Percentiles rank a stretch among this genome's conserved stretches.
Conservation (phyloP, 768 basidiomycete species). For the Cystobasidium onofrii region DNA sequence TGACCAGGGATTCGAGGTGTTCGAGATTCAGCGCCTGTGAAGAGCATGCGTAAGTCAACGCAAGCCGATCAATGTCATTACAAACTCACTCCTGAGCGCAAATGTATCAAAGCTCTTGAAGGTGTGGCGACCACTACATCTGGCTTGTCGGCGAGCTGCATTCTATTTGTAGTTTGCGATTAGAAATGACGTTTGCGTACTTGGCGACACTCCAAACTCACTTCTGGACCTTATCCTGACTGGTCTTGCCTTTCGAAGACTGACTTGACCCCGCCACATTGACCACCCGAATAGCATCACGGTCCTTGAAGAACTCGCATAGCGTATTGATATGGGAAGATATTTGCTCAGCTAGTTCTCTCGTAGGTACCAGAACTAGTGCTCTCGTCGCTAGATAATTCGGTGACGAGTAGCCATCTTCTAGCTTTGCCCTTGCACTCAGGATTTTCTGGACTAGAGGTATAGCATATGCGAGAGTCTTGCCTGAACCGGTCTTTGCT, state of each 20-base stretch:
- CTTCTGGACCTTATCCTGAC: constrained; percentile 44
- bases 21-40: constrained; percentile 53
- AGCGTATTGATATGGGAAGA: constrained; percentile 59
- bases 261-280: constrained; percentile 57
- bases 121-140: constrained; percentile 75
- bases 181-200: too few relatives aligned
- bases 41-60: neutral
- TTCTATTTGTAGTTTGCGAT: constrained; percentile 48
- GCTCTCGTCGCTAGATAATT: constrained; percentile 16
- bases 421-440: constrained; percentile 1
- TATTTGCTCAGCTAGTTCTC: constrained; percentile 88
- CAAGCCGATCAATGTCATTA: constrained; percentile 43
- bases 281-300: constrained; percentile 55
- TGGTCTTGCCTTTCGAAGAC: constrained; percentile 35
- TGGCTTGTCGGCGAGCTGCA: constrained; percentile 60
- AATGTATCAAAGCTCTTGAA: constrained; percentile 58
- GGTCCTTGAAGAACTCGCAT: constrained; percentile 63
- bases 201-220: constrained; percentile 40
- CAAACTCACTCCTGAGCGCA: constrained; percentile 55
- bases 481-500: constrained; percentile 93
- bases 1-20: constrained; percentile 73
- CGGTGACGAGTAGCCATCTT: neutral
- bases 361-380: constrained; percentile 75
- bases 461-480: constrained; percentile 91
- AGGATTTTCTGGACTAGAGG: constrained; percentile 84